phyloP scores from a whole-genome alignment of 139 green algal genomes.

The Chlorella sp. region DNA sequence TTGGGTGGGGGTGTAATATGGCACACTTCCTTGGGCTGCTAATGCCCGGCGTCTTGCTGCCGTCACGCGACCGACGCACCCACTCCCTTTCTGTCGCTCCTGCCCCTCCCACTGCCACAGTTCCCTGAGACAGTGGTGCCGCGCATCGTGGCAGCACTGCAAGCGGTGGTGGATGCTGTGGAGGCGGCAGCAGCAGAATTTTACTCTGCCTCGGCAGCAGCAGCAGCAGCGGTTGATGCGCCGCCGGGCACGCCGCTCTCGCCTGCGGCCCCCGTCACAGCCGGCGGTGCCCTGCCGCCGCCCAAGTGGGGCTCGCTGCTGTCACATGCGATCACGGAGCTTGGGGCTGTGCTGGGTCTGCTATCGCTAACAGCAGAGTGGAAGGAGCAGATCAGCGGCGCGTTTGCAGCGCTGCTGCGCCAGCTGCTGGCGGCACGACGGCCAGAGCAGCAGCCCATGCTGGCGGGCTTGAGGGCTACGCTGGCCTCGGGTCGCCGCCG shows the following conservation, averaged over 20 bases:
- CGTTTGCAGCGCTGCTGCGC: not conserved
- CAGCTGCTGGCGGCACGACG: not conserved
- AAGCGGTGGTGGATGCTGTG: not conserved
- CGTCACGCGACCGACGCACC: no score
- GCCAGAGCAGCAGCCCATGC: constrained; percentile 10
- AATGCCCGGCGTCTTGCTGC: no score
- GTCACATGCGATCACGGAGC: not conserved
- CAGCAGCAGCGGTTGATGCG: not conserved
- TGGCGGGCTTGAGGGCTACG: not conserved
- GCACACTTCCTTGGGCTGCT: no score
- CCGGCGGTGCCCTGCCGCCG: not conserved
- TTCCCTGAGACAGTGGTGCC: constrained; percentile 20
- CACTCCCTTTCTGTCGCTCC: no score
- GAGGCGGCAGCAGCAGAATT: not conserved
- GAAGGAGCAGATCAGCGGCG: constrained; percentile 23
- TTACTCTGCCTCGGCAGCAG: no score
- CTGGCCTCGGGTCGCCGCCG: not conserved
- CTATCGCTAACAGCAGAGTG: constrained; percentile 15
- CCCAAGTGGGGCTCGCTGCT: constrained; percentile 1
- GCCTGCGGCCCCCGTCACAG: no score
- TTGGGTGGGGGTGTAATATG: no score
- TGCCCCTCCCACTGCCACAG: not conserved
- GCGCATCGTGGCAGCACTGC: not conserved
- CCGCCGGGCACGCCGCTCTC: no score
- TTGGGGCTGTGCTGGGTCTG: constrained; percentile 12